A percentile compares a stretch with the other conserved stretches of the same genome.
phyloP scores from a whole-genome alignment of 2,329 filamentous ascomycete species.

The Alternaria longipes region DNA sequence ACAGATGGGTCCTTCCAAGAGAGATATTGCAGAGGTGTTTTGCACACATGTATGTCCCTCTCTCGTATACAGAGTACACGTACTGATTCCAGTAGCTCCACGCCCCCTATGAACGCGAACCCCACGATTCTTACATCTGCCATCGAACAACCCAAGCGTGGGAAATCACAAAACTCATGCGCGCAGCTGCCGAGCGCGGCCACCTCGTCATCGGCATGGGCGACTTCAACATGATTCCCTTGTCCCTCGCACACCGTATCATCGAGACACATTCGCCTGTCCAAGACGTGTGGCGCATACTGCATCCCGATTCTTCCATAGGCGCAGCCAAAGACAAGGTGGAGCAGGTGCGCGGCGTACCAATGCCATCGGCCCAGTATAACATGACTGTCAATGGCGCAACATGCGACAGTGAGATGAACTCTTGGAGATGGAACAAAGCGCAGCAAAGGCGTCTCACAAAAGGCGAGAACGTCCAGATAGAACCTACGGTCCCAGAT shows the following conservation, averaged over 20 bases:
- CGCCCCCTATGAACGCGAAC: conserved; percentile 83
- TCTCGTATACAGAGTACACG: neutral
- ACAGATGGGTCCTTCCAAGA: conserved; percentile 69
- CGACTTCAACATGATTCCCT: conserved; percentile 96
- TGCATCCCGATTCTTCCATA: conserved; percentile 84
- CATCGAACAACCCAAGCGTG: conserved; percentile 93
- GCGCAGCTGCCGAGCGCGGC: conserved; percentile 79
- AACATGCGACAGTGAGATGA: conserved; percentile 85
- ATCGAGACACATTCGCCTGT: conserved; percentile 81
- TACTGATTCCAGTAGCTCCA: conserved; percentile 68
- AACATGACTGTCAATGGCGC: conserved; percentile 84
- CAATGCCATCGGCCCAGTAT: conserved; percentile 77
- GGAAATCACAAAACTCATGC: conserved; percentile 91
- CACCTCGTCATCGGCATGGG: conserved; percentile 87
- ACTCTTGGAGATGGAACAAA: conserved; percentile 93
- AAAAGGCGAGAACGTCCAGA: conserved; percentile 68
- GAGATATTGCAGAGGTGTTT: conserved; percentile 85
- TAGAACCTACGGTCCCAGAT: conserved; percentile 74
- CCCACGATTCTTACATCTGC: conserved; percentile 84
- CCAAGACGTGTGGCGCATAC: conserved; percentile 81
- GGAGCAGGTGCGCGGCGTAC: conserved; percentile 71
- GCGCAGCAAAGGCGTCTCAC: conserved; percentile 72
- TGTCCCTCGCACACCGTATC: conserved; percentile 83
- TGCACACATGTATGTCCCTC: conserved; percentile 75
- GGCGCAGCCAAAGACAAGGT: conserved; percentile 74